Percentiles rank a stretch among this genome's conserved stretches.
Evolutionary conservation across 306 rosid species (phyloP).

Genomic region (Hippophae rhamnoides): DNA sequence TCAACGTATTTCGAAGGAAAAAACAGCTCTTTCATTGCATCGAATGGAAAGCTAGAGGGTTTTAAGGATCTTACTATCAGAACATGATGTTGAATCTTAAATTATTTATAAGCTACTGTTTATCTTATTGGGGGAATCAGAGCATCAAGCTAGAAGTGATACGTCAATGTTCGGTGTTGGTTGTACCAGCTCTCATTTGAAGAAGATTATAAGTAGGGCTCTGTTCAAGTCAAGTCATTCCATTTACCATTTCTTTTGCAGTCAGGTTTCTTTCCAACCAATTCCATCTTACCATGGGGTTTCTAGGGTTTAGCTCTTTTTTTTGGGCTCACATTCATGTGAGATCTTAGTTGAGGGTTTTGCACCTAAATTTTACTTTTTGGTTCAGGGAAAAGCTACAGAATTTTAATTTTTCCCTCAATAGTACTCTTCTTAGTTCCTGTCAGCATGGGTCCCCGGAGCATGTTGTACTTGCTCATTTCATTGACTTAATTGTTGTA

Average conservation of each 20-base stretch:
- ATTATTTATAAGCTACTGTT: constrained; percentile 7
- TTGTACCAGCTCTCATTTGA: too few relatives aligned
- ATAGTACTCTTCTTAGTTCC: constrained; percentile 28
- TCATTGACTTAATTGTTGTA: constrained; percentile 44
- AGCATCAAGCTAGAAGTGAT: constrained; percentile 13
- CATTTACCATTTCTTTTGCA: too few relatives aligned
- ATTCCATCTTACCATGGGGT: constrained; percentile 28
- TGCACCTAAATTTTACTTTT: constrained; percentile 27
- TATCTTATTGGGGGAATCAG: constrained; percentile 22
- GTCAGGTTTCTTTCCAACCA: constrained; percentile 10
- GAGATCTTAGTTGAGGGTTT: constrained; percentile 35
- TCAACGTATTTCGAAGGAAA: constrained; percentile 68
- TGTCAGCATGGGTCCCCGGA: constrained; percentile 33
- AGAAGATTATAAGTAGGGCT: too few relatives aligned
- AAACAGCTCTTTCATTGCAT: constrained; percentile 53
- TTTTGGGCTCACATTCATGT: constrained; percentile 31
- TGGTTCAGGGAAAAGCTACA: constrained; percentile 32
- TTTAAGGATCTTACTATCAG: constrained; percentile 51
- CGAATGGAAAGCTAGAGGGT: constrained; percentile 63
- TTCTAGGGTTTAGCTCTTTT: constrained; percentile 27
- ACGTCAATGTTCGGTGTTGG: too few relatives aligned
- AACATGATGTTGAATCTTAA: constrained; percentile 16
- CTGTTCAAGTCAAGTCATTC: too few relatives aligned
- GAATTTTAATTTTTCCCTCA: constrained; percentile 8
- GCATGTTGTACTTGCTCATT: constrained; percentile 51